A percentile compares a stretch with the other conserved stretches of the same genome.
Evolutionary conservation across 352 stramenopile species (phyloP).

Genomic region (Phytophthora hybrid): DNA sequence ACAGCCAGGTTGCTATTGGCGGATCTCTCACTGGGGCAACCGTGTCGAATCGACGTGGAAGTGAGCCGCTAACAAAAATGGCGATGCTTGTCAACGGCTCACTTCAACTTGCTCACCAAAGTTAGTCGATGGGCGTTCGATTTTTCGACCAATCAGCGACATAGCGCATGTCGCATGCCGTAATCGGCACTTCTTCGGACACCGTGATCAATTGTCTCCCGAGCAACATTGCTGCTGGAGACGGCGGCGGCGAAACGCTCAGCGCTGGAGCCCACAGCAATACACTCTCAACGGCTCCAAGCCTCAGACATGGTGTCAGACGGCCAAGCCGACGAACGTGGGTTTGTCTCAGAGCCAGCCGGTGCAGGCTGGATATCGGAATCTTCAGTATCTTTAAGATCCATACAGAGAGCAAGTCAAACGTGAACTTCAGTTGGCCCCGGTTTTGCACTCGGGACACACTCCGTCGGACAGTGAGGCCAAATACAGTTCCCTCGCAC

Average conservation of each 20-base stretch:
- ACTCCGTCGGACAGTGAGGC: neutral
- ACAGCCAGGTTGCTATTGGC: too few relatives aligned
- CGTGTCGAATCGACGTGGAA: too few relatives aligned
- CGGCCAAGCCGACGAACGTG: conserved; percentile 11
- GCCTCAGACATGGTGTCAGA: conserved; percentile 2
- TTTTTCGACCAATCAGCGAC: conserved; percentile 24
- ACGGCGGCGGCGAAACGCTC: conserved; percentile 5
- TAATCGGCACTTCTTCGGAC: conserved; percentile 36
- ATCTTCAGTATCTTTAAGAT: neutral
- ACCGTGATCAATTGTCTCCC: neutral
- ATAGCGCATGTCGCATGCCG: conserved; percentile 22
- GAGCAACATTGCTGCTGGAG: neutral
- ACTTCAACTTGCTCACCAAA: conserved; percentile 25
- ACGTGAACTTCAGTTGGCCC: neutral
- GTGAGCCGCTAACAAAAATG: neutral
- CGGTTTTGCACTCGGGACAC: neutral
- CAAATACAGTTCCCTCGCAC: conserved; percentile 15
- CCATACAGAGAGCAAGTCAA: conserved; percentile 17
- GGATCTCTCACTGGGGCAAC: too few relatives aligned
- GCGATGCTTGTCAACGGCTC: conserved; percentile 5
- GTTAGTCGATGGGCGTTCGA: conserved; percentile 9
- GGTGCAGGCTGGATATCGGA: conserved; percentile 20
- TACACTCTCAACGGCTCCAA: neutral
- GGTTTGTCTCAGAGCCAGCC: conserved; percentile 28
- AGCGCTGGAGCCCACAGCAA: neutral